phyloP scores from a whole-genome alignment of 495 filamentous ascomycete species.

The Penicillium argentinense region DNA sequence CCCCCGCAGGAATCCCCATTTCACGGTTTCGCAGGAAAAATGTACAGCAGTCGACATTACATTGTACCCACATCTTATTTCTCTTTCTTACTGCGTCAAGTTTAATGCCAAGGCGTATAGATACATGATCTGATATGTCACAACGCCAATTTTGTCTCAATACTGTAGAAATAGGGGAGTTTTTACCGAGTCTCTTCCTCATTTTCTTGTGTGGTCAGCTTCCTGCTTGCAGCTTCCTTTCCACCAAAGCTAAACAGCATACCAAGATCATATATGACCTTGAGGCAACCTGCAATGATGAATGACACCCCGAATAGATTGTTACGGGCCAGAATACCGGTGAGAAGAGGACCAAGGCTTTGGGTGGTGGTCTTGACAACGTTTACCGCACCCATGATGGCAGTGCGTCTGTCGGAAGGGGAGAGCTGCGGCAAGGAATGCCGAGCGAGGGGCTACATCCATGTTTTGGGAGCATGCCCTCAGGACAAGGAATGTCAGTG shows the following conservation, averaged over 20 bases:
- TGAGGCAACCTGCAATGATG: conserved; percentile 66
- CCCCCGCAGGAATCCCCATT: too few species aligned
- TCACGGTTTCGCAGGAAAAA: too few species aligned
- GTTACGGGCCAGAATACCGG: conserved; percentile 64
- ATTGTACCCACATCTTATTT: too few species aligned
- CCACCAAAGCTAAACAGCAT: conserved; percentile 66
- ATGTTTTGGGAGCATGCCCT: conserved; percentile 70
- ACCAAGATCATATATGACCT: conserved; percentile 71
- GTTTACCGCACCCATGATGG: conserved; percentile 71
- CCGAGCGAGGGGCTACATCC: conserved; percentile 79
- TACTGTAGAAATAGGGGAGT: too few species aligned
- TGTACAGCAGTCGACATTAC: too few species aligned
- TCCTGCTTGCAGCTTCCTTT: conserved; percentile 27
- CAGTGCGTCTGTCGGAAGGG: conserved; percentile 73
- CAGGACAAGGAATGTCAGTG: conserved; percentile 66
- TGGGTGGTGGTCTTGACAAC: conserved; percentile 64
- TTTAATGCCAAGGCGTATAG: too few species aligned
- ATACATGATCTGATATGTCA: too few species aligned
- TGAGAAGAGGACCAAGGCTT: conserved; percentile 64
- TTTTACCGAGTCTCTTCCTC: conserved; percentile 19
- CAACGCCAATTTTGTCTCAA: too few species aligned
- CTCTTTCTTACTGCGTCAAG: too few species aligned
- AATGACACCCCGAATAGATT: conserved; percentile 70
- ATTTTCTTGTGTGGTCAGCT: conserved; percentile 12
- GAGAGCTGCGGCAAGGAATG: conserved; percentile 74